Base-by-base conservation (phyloP, 2,329 filamentous ascomycete genomes). In the Aspergillus viridinutans region DNA sequence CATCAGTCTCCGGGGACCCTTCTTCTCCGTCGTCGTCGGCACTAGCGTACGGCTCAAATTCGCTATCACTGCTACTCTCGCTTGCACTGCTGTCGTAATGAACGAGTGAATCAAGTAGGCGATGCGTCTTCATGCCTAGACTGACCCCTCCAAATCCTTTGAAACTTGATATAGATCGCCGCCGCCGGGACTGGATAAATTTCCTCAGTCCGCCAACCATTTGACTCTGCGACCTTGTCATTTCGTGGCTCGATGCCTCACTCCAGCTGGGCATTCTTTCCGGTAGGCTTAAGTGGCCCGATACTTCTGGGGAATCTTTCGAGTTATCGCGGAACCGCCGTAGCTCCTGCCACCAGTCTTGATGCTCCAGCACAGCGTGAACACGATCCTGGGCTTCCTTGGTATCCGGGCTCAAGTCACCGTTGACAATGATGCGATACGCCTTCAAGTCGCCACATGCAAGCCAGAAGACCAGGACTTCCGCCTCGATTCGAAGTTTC, bases 301-400 rank as follows among this genome's bases (percentile, higher is more conserved):
- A 49, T 50, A 60, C 47, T 50, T 53, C 55, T 47, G 55, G 43
- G 25, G 50, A 40, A 43, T 55, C 55, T 52, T 60, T 58, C 54
- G 69, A 52, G 58, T 64, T 58, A 47, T 60, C 50, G 47, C 78
- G 73, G 61, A 78, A 63, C 47, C 75, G 79, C 63, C 88, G 85
- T 3, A 94, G 76, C 45, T 92, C 87, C 50, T 87, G 81, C 91
- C 91, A 96, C 91, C 91, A 96, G 32, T 87, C 84, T 65, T 94
- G 88, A 9, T 86, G 83, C 61, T 83, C 82, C 14, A 96, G 74
- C 4, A 85, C 81, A 23, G 85, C 80, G 58, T 90, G 81, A 14
- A 94, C 85, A 9, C 84, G 76, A 17, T 81, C 78, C 47, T 85
- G 80, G 3, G 81, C 80, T 51, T 87, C 82, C 4, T 81, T 77